Conservation (phyloP, 1,284 basidiomycete genomes). For the Paramarasmius palmivorus region DNA sequence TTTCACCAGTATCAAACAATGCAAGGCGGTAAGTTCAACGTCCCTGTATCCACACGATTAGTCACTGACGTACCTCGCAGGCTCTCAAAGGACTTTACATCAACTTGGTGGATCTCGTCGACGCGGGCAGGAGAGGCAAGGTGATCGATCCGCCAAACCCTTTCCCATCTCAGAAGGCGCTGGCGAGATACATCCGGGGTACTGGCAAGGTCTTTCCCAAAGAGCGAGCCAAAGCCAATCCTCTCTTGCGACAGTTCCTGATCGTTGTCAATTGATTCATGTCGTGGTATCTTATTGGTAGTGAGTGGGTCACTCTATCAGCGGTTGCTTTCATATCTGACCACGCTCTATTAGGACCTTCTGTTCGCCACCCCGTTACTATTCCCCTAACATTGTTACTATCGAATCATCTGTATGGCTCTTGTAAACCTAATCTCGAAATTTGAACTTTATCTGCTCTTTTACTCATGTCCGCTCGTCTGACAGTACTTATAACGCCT, state of each 20-base stretch:
- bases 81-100: constrained; percentile 15
- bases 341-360: too few relatives aligned
- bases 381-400: too few relatives aligned
- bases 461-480: too few relatives aligned
- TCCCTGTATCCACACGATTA: not conserved
- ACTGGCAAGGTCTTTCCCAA: constrained; percentile 20
- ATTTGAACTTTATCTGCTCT: too few relatives aligned
- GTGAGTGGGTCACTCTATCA: not conserved
- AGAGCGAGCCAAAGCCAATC: constrained; percentile 16
- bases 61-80: not conserved
- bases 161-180: constrained; percentile 8
- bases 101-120: constrained; percentile 23
- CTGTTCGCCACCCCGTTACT: too few relatives aligned
- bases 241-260: constrained; percentile 15
- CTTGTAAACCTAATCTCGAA: too few relatives aligned
- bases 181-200: constrained; percentile 16
- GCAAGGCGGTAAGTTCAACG: constrained; percentile 10
- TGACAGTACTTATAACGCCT: too few relatives aligned
- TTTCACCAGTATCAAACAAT: constrained; percentile 9
- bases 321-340: too few relatives aligned
- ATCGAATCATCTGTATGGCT: too few relatives aligned
- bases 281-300: not conserved
- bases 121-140: constrained; percentile 14
- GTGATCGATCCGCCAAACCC: not conserved
- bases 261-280: constrained; percentile 7